A percentile compares a stretch with the other conserved stretches of the same genome.
Evolutionary conservation across 768 basidiomycete species (phyloP).

Genomic region (Rhizopogon salebrosus): DNA sequence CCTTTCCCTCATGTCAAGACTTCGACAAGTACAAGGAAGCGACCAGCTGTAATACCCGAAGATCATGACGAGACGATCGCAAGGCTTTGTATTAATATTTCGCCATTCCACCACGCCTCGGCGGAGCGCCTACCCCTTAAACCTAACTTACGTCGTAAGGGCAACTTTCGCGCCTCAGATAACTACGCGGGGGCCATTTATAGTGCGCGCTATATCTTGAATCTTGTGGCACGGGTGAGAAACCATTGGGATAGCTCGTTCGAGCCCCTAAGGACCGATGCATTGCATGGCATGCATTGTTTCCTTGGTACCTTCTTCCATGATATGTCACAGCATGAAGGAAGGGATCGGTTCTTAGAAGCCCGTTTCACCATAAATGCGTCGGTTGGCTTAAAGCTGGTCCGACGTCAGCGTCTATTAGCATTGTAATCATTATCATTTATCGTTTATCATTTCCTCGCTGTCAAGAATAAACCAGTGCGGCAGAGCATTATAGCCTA

Average conservation of each 20-base stretch:
- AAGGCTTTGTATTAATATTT: too few species aligned
- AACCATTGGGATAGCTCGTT: too few species aligned
- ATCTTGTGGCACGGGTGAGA: neutral
- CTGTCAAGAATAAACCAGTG: neutral
- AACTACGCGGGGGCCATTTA: neutral
- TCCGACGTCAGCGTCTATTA: neutral
- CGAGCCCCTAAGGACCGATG: neutral
- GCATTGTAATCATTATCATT: too few species aligned
- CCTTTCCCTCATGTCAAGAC: neutral
- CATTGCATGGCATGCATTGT: neutral
- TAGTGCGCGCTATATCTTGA: neutral
- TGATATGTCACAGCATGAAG: neutral
- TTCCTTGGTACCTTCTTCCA: neutral
- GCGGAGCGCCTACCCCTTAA: neutral
- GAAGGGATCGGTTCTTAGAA: neutral
- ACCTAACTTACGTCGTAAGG: neutral
- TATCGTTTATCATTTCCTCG: too few species aligned
- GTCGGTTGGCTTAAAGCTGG: neutral
- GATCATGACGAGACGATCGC: too few species aligned
- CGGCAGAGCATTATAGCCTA: too few species aligned
- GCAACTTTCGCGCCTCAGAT: neutral
- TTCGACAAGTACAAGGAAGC: too few species aligned
- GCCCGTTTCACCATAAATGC: neutral
- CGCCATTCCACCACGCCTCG: neutral
- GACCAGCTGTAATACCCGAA: neutral